Evolutionary conservation across 2,329 filamentous ascomycete genomes (phyloP).

Genomic region (Zymoseptoria pseudotritici): DNA sequence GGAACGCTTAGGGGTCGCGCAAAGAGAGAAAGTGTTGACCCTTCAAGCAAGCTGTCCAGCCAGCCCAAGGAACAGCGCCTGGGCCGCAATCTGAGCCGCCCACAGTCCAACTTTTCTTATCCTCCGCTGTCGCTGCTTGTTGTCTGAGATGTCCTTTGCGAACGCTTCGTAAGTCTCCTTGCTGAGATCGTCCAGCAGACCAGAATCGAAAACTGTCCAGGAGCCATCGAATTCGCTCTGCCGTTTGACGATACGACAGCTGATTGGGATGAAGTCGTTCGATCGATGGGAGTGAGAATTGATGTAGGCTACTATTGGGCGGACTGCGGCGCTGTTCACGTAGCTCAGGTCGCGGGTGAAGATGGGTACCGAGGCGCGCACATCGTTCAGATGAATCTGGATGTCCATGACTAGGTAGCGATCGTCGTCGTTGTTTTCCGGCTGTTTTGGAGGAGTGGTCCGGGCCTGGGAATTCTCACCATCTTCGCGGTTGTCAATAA

Average conservation of each 20-base stretch:
- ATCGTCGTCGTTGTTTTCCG: constrained; percentile 48
- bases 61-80: constrained; percentile 91
- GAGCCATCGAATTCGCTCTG: constrained; percentile 85
- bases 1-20: background rate
- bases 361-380: constrained; percentile 83
- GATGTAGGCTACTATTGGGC: constrained; percentile 96
- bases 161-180: constrained; percentile 94
- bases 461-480: background rate
- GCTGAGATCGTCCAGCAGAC: constrained; percentile 85
- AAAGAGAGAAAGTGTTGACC: background rate
- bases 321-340: constrained; percentile 88
- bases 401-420: constrained; percentile 90
- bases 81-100: constrained; percentile 85
- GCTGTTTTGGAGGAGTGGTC: background rate
- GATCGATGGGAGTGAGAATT: constrained; percentile 58
- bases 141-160: constrained; percentile 80
- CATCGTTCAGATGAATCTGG: constrained; percentile 89
- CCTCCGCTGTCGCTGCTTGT: constrained; percentile 74
- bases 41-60: constrained; percentile 64
- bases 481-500: constrained; percentile 20
- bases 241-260: constrained; percentile 87
- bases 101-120: constrained; percentile 96
- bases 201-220: constrained; percentile 91
- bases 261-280: constrained; percentile 92
- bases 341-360: constrained; percentile 91